These are phyloP conservation scores for Ustilago esculenta DNA, from an alignment of 1,284 basidiomycete species.

Conservation along the genomic window DNA sequence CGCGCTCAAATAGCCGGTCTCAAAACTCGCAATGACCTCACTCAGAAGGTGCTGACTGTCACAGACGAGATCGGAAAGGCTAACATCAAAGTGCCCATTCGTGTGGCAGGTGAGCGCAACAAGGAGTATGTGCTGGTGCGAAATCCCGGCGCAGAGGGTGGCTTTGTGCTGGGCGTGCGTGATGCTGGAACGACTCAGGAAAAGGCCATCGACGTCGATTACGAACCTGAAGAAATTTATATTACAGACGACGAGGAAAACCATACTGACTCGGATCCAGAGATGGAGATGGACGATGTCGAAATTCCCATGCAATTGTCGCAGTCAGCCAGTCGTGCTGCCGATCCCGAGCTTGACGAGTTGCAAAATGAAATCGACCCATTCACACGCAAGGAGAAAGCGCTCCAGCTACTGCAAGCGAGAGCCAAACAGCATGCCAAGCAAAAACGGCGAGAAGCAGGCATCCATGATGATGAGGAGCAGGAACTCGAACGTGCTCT, in stretches of 20 bases:
- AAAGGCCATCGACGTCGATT: slow-evolving; percentile 82
- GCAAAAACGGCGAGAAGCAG: slow-evolving; percentile 51
- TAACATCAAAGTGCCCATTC: slow-evolving; percentile 83
- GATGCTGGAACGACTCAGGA: slow-evolving; percentile 77
- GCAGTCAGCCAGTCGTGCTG: slow-evolving; percentile 2
- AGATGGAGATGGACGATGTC: slow-evolving; percentile 62
- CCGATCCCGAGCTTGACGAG: slow-evolving; percentile 50
- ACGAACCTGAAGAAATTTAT: slow-evolving; percentile 45
- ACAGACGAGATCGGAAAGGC: slow-evolving; percentile 91
- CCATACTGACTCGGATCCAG: slow-evolving; percentile 33
- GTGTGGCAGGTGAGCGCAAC: slow-evolving; percentile 93
- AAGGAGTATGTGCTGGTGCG: slow-evolving; percentile 92
- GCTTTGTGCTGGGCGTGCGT: slow-evolving; percentile 90
- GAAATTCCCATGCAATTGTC: slow-evolving; percentile 40
- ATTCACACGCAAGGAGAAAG: slow-evolving; percentile 51
- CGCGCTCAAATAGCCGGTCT: slow-evolving; percentile 82
- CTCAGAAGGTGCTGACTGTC: slow-evolving; percentile 92
- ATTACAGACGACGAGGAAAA: slow-evolving; percentile 43
- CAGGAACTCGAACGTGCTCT: slow-evolving; percentile 7
- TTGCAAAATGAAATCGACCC: slow-evolving; percentile 47
- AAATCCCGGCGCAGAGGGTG: slow-evolving; percentile 81
- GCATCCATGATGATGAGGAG: slow-evolving; percentile 44
- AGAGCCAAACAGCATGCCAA: slow-evolving; percentile 55
- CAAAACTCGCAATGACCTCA: slow-evolving; percentile 86
- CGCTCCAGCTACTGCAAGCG: slow-evolving; percentile 44